A percentile compares a stretch with the other conserved stretches of the same genome.
These are phyloP conservation scores for Zoysia pacifica DNA, from an alignment of 176 grass and related monocot species.

Conservation along the genomic window DNA sequence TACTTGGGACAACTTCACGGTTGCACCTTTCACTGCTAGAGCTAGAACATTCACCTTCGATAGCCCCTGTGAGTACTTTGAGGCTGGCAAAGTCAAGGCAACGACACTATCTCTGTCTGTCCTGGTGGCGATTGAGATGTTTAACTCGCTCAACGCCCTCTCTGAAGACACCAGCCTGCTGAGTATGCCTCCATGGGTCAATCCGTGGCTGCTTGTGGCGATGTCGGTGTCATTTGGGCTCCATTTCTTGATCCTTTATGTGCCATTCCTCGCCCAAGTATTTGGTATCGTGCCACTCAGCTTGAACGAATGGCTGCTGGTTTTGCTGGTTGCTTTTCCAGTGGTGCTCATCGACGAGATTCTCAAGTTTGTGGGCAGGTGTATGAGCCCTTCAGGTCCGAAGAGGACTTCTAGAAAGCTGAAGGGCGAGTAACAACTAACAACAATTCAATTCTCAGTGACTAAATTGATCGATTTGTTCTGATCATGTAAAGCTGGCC, in stretches of 20 bases:
- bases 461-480: slow-evolving; percentile 43
- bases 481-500: slow-evolving; percentile 43
- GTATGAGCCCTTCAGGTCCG: slow-evolving; percentile 41
- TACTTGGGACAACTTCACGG: slow-evolving; percentile 87
- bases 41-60: slow-evolving; percentile 68
- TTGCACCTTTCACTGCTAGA: slow-evolving; percentile 75
- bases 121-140: slow-evolving; percentile 95
- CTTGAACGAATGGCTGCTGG: slow-evolving; percentile 88
- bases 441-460: slow-evolving; percentile 27
- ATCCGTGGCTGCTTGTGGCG: slow-evolving; percentile 82
- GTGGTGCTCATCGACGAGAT: slow-evolving; percentile 87
- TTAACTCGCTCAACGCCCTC: slow-evolving; percentile 93
- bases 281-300: slow-evolving; percentile 91
- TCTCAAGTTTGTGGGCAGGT: slow-evolving; percentile 83
- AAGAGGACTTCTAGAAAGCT: slow-evolving; percentile 53
- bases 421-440: slow-evolving; percentile 70
- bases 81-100: slow-evolving; percentile 89
- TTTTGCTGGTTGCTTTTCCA: slow-evolving; percentile 70
- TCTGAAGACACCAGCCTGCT: slow-evolving; percentile 90
- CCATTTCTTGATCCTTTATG: slow-evolving; percentile 91
- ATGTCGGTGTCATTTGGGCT: slow-evolving; percentile 90
- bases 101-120: slow-evolving; percentile 82
- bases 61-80: slow-evolving; percentile 89
- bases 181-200: slow-evolving; percentile 93
- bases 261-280: slow-evolving; percentile 73